phyloP scores from a whole-genome alignment of 169 alveolate species.

The Plasmodium yoelii region DNA sequence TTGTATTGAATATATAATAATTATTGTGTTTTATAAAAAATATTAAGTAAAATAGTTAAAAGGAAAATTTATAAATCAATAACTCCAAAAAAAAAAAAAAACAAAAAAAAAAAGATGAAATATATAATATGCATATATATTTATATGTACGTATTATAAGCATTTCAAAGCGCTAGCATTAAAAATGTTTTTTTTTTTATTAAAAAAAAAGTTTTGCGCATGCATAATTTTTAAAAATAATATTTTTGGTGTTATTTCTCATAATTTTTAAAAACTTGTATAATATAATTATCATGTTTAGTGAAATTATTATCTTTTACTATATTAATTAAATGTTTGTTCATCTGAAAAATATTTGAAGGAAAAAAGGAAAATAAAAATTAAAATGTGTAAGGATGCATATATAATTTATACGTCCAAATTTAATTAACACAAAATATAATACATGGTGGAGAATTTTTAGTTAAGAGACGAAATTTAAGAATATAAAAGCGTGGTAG shows the following conservation, averaged over 20 bases:
- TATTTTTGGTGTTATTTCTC: slow-evolving; percentile 13
- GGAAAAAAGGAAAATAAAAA: slow-evolving; percentile 12
- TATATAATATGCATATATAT: background rate
- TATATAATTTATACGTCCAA: slow-evolving; percentile 2
- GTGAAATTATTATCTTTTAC: slow-evolving; percentile 56
- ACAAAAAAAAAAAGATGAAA: background rate
- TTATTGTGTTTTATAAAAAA: background rate
- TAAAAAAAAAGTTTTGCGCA: slow-evolving; percentile 50
- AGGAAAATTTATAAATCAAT: too few relatives aligned
- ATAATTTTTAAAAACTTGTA: slow-evolving; percentile 67
- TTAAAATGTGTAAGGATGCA: slow-evolving; percentile 1
- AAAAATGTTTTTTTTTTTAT: slow-evolving; percentile 31
- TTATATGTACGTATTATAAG: slow-evolving; percentile 2
- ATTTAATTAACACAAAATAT: background rate
- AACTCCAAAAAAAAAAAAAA: slow-evolving; percentile 15
- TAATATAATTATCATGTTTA: slow-evolving; percentile 65
- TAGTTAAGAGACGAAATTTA: too few relatives aligned
- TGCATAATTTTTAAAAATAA: slow-evolving; percentile 26
- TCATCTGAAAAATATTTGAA: slow-evolving; percentile 27
- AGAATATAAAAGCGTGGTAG: too few relatives aligned
- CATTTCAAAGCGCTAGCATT: background rate
- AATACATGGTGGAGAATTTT: background rate
- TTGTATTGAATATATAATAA: slow-evolving; percentile 30
- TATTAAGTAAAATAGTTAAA: background rate
- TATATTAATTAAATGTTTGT: slow-evolving; percentile 43